Evolutionary conservation across 345 rosid genomes (phyloP), one percentile per base, ranked within the genome.

Genomic region (Eucalyptus cloeziana): DNA sequence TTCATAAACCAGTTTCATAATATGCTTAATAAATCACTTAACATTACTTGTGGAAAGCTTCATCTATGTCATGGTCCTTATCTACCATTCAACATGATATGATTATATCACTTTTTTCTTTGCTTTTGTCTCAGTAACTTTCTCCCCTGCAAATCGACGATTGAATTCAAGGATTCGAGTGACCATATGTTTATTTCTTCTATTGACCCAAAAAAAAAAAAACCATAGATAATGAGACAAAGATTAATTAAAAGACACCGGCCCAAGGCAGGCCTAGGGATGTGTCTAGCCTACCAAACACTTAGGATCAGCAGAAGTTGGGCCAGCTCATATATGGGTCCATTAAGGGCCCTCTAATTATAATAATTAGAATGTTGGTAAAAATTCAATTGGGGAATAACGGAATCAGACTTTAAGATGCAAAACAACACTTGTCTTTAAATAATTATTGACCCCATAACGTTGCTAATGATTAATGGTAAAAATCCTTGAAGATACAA

Each of bases 51-150:
- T 0, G 1, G 1, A 52, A 52, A 52, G 56, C 24, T 52, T 52
- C 0, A 2, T 52, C 4, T 52, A 17, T 19, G 24, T 52, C 56
- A 17, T 7, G 0, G 56, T 0, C 24, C 22, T 52, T 52, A 24
- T 52, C 56, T 52, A 7, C 22, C 24, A 52, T 52, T 52, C 24
- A 52, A 52, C 0, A 17, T 7, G 56, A 52, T 17, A 17, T 52
- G 56, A 51, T 51, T 51, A 51, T 51, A 51, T 51, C 56, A 51
- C 56, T 51, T 51, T 51, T 51, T 51, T 51, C 8, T 51, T 51
- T 51, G 9, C 9, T 52, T 52, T 52, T 17, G 9, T 30, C 17
- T 13, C 9, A 7, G 33, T 30, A 30, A 62, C 17, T 30, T 13
- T 62, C 19, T 62, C 19, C 71, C 71, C 37, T 31, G 15, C 33